These are phyloP conservation scores for Tetrahymena thermophila DNA, from an alignment of 73 alveolate species.

Conservation along the genomic window DNA sequence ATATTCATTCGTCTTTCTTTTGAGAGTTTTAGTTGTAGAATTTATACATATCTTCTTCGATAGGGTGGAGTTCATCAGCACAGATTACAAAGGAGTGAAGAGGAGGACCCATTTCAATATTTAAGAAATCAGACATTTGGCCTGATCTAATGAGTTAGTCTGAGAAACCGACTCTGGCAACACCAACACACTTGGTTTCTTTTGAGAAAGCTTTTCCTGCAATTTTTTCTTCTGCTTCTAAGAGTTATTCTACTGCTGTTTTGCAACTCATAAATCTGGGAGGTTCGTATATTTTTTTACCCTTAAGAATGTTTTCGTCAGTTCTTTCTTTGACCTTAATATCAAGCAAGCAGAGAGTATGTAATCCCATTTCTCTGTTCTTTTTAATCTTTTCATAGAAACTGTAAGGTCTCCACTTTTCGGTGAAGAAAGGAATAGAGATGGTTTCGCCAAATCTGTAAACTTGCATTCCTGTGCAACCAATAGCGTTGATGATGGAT, in stretches of 20 bases:
- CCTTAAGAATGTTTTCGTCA: slow-evolving; percentile 78
- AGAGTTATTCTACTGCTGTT: slow-evolving; percentile 73
- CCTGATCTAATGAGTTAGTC: slow-evolving; percentile 71
- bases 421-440: slow-evolving; percentile 97
- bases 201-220: slow-evolving; percentile 50
- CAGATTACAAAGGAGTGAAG: slow-evolving; percentile 90
- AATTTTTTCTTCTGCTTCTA: slow-evolving; percentile 84
- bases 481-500: slow-evolving; percentile 93
- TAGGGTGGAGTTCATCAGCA: slow-evolving; percentile 76
- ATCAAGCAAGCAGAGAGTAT: slow-evolving; percentile 94
- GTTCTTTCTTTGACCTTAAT: slow-evolving; percentile 97
- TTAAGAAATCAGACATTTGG: slow-evolving; percentile 57
- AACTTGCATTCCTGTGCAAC: slow-evolving; percentile 92
- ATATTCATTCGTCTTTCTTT: slow-evolving; percentile 14
- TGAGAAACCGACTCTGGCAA: slow-evolving; percentile 90
- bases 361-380: slow-evolving; percentile 87
- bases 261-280: slow-evolving; percentile 96
- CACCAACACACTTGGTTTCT: slow-evolving; percentile 79
- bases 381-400: slow-evolving; percentile 89
- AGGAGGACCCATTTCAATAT: slow-evolving; percentile 89
- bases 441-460: slow-evolving; percentile 99
- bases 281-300: slow-evolving; percentile 85
- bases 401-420: slow-evolving; percentile 99
- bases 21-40: slow-evolving; percentile 13
- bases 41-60: slow-evolving; percentile 77